Percentiles rank a stretch among this genome's conserved stretches.
phyloP scores from a whole-genome alignment of 495 filamentous ascomycete species.

The Daldinia caldariorum region DNA sequence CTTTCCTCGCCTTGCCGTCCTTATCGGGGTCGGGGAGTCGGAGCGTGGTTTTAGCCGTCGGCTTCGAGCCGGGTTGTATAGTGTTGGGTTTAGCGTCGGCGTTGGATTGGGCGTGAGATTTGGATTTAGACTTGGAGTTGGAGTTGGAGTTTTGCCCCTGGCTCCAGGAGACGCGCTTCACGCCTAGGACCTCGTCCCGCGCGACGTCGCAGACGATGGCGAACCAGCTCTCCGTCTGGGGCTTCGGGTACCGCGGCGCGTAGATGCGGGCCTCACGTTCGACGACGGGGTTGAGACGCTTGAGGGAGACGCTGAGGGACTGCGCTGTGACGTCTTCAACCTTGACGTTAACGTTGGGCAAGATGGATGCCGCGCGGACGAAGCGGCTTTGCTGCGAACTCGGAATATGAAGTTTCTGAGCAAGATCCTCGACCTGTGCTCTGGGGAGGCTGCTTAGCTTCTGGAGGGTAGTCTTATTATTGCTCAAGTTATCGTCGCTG shows the following conservation, averaged over 20 bases:
- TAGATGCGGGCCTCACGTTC: constrained; percentile 76
- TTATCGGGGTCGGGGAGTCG: constrained; percentile 66
- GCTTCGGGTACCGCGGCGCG: constrained; percentile 90
- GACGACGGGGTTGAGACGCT: constrained; percentile 70
- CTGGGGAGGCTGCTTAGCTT: constrained; percentile 50
- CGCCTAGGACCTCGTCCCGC: constrained; percentile 78
- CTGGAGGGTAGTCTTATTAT: constrained; percentile 47
- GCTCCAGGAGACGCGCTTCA: constrained; percentile 85
- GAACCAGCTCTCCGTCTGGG: constrained; percentile 95
- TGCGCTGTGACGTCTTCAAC: constrained; percentile 68
- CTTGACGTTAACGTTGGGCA: constrained; percentile 76
- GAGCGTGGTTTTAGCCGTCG: constrained; percentile 63
- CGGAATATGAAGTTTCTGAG: constrained; percentile 53
- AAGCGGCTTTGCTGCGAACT: constrained; percentile 53
- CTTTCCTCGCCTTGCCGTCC: constrained; percentile 54
- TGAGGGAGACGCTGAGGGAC: constrained; percentile 69
- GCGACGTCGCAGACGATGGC: constrained; percentile 72
- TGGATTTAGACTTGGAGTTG: neutral
- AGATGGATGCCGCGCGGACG: constrained; percentile 64
- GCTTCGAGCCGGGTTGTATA: constrained; percentile 48
- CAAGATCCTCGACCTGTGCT: constrained; percentile 56
- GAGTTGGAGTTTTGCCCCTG: constrained; percentile 31
- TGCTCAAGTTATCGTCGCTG: constrained; percentile 52
- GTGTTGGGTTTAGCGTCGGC: constrained; percentile 1
- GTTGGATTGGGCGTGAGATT: neutral